Conservation (phyloP, 2,329 filamentous ascomycete genomes). For the Elsinoe batatas region DNA sequence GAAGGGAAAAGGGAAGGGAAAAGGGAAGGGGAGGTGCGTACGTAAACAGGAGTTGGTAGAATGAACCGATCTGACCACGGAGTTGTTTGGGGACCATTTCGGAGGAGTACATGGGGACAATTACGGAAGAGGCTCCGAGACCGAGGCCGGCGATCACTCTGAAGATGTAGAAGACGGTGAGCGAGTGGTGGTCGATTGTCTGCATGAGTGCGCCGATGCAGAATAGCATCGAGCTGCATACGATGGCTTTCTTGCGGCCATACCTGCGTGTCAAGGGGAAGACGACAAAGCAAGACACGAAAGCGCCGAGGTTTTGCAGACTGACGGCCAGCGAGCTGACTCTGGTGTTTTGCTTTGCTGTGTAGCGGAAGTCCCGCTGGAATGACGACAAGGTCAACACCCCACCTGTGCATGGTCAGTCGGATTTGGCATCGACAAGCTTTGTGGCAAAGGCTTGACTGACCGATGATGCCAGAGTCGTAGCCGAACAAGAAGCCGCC, state of each 20-base stretch:
- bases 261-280: slow-evolving; percentile 39
- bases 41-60: slow-evolving; percentile 44
- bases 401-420: slow-evolving; percentile 26
- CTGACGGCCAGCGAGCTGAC: slow-evolving; percentile 39
- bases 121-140: slow-evolving; percentile 38
- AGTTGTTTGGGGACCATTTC: slow-evolving; percentile 37
- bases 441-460: slow-evolving; percentile 18
- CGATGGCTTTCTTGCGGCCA: slow-evolving; percentile 38
- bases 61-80: slow-evolving; percentile 40
- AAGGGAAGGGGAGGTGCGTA: slow-evolving; percentile 19
- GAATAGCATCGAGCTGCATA: slow-evolving; percentile 36
- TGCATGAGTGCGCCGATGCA: slow-evolving; percentile 36
- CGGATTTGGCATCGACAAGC: background rate
- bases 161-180: slow-evolving; percentile 37
- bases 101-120: slow-evolving; percentile 33
- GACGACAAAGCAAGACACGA: slow-evolving; percentile 42
- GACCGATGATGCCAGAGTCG: slow-evolving; percentile 36
- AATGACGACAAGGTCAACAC: slow-evolving; percentile 38
- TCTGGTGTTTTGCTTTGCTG: slow-evolving; percentile 30
- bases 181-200: slow-evolving; percentile 37
- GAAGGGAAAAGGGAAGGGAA: too few species aligned
- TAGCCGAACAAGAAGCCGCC: slow-evolving; percentile 42
- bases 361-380: slow-evolving; percentile 34
- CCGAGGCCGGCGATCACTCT: slow-evolving; percentile 41
- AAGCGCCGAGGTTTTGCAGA: slow-evolving; percentile 44